Conservation (phyloP, 2,329 filamentous ascomycete genomes). For the Talaromyces funiculosus region DNA sequence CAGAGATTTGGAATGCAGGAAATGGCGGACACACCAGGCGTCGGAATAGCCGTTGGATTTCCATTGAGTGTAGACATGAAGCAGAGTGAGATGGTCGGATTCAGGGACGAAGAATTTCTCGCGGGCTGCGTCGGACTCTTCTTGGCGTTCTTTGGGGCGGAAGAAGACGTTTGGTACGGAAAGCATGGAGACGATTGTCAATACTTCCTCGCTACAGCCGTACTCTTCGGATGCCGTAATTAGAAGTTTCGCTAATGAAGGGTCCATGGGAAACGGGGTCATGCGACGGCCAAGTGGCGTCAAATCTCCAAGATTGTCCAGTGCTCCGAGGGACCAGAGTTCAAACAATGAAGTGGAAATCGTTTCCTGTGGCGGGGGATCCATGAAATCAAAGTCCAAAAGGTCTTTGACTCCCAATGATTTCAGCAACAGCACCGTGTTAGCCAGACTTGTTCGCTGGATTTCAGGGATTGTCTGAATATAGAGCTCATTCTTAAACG, state of each 20-base stretch:
- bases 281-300: conserved; percentile 83
- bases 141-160: conserved; percentile 89
- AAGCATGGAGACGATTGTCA: conserved; percentile 96
- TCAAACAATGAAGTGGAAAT: conserved; percentile 97
- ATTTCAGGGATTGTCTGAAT: conserved; percentile 97
- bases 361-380: conserved; percentile 93
- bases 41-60: conserved; percentile 84
- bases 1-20: conserved; percentile 90
- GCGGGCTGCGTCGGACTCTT: conserved; percentile 89
- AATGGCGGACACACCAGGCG: conserved; percentile 87
- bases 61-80: conserved; percentile 96
- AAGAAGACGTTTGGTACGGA: conserved; percentile 97
- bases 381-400: conserved; percentile 98
- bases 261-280: conserved; percentile 98
- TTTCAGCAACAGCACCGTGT: conserved; percentile 90
- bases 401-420: conserved; percentile 90
- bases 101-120: conserved; percentile 99
- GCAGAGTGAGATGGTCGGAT: conserved; percentile 89
- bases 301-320: conserved; percentile 90
- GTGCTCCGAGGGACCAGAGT: conserved; percentile 87
- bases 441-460: conserved; percentile 90
- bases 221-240: conserved; percentile 88
- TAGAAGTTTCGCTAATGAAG: conserved; percentile 85
- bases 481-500: conserved; percentile 93
- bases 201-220: conserved; percentile 92